Percentiles rank a stretch among this genome's conserved stretches.
phyloP scores from a whole-genome alignment of 2,329 filamentous ascomycete genomes.

The Cladobotryum mycophilum region DNA sequence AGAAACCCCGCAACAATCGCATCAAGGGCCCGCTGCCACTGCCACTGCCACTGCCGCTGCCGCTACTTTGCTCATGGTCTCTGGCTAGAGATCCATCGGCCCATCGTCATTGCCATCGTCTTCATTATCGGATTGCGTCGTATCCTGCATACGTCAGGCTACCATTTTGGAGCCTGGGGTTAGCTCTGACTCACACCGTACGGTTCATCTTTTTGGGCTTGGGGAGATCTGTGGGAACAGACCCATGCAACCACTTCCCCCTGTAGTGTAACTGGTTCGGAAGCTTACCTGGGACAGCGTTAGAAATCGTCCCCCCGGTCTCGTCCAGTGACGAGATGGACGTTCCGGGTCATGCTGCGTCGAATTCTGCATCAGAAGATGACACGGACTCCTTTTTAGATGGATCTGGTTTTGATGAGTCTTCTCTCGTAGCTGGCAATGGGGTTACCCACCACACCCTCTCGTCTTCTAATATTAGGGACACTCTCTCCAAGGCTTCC shows the following conservation, averaged over 20 bases:
- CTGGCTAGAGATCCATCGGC: too few species aligned
- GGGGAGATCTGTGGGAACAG: too few species aligned
- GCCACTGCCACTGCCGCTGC: too few species aligned
- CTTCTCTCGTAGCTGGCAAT: too few species aligned
- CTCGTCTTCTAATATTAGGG: constrained; percentile 3
- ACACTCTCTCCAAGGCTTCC: constrained; percentile 8
- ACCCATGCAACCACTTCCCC: not conserved
- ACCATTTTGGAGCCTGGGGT: constrained; percentile 3
- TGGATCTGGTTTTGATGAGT: too few species aligned
- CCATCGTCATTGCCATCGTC: too few species aligned
- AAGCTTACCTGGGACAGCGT: not conserved
- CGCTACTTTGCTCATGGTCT: too few species aligned
- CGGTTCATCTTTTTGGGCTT: too few species aligned
- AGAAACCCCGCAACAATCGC: too few species aligned
- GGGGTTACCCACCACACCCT: not conserved
- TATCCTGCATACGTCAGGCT: constrained; percentile 5
- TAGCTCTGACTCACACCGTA: not conserved
- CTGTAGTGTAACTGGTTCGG: not conserved
- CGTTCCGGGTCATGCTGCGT: not conserved
- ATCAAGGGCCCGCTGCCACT: too few species aligned
- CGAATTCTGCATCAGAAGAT: not conserved
- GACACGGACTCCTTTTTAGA: not conserved
- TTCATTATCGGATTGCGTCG: too few species aligned
- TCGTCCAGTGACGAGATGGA: not conserved
- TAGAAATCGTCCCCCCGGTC: not conserved